Conservation (phyloP, 768 basidiomycete species). For the Agaricus sinodeliciosus region DNA sequence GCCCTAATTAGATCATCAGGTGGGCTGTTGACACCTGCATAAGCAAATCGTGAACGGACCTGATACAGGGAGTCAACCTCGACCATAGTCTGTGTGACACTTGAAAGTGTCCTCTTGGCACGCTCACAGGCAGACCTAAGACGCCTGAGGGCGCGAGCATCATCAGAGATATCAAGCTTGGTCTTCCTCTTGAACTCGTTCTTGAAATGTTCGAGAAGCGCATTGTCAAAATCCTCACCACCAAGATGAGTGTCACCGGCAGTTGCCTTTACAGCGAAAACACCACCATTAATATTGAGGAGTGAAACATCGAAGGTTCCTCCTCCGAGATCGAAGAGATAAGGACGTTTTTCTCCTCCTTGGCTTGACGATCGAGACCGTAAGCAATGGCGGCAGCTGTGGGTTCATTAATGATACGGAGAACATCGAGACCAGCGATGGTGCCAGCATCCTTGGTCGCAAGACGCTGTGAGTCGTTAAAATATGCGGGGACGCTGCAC, state of each 20-base stretch:
- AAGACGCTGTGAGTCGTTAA: constrained; percentile 99
- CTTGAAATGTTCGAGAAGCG: constrained; percentile 98
- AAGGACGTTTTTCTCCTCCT: constrained; percentile 94
- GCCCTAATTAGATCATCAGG: constrained; percentile 41
- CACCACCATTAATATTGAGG: constrained; percentile 94
- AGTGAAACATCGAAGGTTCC: constrained; percentile 99
- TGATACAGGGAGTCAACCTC: constrained; percentile 99
- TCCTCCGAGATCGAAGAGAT: constrained; percentile 99
- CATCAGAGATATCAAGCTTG: constrained; percentile 94
- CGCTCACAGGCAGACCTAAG: constrained; percentile 97
- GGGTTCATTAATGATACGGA: constrained; percentile 99
- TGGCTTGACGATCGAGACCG: constrained; percentile 93
- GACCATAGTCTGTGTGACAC: constrained; percentile 96
- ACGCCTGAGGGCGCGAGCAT: constrained; percentile 94
- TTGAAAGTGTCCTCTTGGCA: constrained; percentile 98
- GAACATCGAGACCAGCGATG: constrained; percentile 96
- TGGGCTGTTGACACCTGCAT: background rate
- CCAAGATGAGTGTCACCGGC: constrained; percentile 99
- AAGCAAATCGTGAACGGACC: constrained; percentile 33
- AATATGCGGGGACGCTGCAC: constrained; percentile 90
- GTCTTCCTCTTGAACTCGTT: constrained; percentile 98
- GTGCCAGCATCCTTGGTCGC: constrained; percentile 99
- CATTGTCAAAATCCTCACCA: constrained; percentile 99
- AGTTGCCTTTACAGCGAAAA: constrained; percentile 99
- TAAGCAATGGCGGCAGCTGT: constrained; percentile 99